A percentile compares a stretch with the other conserved stretches of the same genome.
Conservation (phyloP, 148 eudicot genomes). For the Amaranthus palmeri region DNA sequence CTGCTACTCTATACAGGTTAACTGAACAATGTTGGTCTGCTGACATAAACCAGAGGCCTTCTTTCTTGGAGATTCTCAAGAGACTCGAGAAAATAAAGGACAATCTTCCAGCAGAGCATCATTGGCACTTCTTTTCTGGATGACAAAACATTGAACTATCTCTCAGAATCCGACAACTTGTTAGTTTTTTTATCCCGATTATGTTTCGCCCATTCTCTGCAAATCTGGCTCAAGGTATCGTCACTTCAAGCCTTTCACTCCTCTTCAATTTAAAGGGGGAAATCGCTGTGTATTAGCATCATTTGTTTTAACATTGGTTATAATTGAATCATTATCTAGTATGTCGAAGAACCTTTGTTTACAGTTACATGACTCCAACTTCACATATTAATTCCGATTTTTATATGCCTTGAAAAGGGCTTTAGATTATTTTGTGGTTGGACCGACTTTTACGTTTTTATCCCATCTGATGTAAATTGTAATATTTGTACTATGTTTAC, state of each 20-base stretch:
- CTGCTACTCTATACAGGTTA: constrained; percentile 41
- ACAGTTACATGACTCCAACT: not conserved
- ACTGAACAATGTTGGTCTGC: constrained; percentile 79
- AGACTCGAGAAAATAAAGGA: constrained; percentile 80
- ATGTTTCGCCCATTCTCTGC: constrained; percentile 10
- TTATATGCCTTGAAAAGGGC: not conserved
- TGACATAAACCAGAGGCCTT: constrained; percentile 74
- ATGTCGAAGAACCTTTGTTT: not conserved
- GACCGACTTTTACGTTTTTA: not conserved
- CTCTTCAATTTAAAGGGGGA: constrained; percentile 14
- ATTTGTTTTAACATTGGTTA: constrained; percentile 12
- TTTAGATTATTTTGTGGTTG: constrained; percentile 7
- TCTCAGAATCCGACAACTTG: not conserved
- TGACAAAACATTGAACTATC: constrained; percentile 16
- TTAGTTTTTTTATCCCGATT: not conserved
- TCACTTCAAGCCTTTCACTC: not conserved
- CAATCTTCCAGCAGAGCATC: constrained; percentile 52
- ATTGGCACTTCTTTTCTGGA: constrained; percentile 72
- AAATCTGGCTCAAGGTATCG: constrained; percentile 12
- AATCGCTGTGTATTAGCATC: constrained; percentile 8
- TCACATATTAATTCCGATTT: constrained; percentile 5
- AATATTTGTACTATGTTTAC: not conserved
- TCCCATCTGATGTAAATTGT: constrained; percentile 13
- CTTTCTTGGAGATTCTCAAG: constrained; percentile 84
- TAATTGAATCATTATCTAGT: constrained; percentile 5